phyloP scores from a whole-genome alignment of 352 stramenopile species.

The Discostella stelligera region DNA sequence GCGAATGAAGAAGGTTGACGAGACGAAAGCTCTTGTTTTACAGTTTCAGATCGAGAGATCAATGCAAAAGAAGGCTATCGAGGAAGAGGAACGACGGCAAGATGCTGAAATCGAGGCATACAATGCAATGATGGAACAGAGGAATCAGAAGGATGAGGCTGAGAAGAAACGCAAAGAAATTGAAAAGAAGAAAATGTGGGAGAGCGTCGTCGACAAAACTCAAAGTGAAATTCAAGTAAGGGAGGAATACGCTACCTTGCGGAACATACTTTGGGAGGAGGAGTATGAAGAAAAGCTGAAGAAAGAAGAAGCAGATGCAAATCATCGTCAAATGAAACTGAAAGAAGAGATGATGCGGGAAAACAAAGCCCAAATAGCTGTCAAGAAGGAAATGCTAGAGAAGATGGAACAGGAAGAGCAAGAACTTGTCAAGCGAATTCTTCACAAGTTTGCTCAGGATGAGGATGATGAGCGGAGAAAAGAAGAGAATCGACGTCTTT shows the following conservation, averaged over 20 bases:
- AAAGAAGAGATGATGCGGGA: constrained; percentile 66
- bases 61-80: constrained; percentile 81
- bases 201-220: constrained; percentile 86
- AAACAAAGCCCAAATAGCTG: constrained; percentile 58
- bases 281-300: constrained; percentile 79
- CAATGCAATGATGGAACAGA: constrained; percentile 58
- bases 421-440: constrained; percentile 87
- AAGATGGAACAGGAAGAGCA: constrained; percentile 81
- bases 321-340: constrained; percentile 43
- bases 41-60: constrained; percentile 85
- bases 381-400: constrained; percentile 62
- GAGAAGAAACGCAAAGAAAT: constrained; percentile 45
- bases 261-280: constrained; percentile 90
- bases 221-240: constrained; percentile 84
- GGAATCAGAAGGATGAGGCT: constrained; percentile 45
- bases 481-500: constrained; percentile 33
- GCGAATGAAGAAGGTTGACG: constrained; percentile 77
- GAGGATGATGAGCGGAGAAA: constrained; percentile 56
- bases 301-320: constrained; percentile 62
- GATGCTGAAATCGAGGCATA: constrained; percentile 64
- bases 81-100: constrained; percentile 81
- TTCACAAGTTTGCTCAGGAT: constrained; percentile 82
- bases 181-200: constrained; percentile 83
- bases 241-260: constrained; percentile 87
- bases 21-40: constrained; percentile 54